Percentiles rank a stretch among this genome's conserved stretches.
Evolutionary conservation across 75 land plant species (phyloP).

Genomic region (Picea sitchensis): DNA sequence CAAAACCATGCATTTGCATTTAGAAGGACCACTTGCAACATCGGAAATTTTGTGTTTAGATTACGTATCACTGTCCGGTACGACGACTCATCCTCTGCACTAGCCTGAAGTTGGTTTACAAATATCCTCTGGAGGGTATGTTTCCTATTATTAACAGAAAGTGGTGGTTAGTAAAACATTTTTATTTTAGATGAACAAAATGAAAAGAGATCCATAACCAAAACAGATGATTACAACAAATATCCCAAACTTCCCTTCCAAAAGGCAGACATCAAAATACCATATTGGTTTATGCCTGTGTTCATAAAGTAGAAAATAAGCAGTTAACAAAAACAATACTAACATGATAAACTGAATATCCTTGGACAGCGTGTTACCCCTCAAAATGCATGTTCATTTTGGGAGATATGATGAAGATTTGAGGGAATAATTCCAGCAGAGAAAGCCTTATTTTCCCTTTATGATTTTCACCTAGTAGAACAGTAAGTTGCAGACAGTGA

Average conservation of each 20-base stretch:
- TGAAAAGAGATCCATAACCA: background rate
- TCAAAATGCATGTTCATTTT: no score
- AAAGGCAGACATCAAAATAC: background rate
- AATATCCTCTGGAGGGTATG: constrained; percentile 65
- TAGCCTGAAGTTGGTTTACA: constrained; percentile 44
- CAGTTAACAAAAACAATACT: no score
- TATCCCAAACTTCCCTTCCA: background rate
- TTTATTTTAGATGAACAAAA: background rate
- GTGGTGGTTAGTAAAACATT: background rate
- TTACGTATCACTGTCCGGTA: constrained; percentile 64
- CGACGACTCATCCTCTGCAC: constrained; percentile 64
- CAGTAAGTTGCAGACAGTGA: no score
- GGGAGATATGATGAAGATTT: no score
- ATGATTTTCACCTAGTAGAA: no score
- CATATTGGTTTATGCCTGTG: background rate
- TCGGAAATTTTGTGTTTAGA: constrained; percentile 39
- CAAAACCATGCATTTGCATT: constrained; percentile 59
- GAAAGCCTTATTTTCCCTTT: no score
- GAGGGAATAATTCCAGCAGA: no score
- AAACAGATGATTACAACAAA: no score
- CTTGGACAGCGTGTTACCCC: no score
- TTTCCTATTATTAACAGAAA: constrained; percentile 34
- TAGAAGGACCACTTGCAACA: constrained; percentile 63
- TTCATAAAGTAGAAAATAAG: no score
- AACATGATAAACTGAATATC: no score